Percentiles rank a stretch among this genome's conserved stretches.
These are phyloP conservation scores for Scopulariopsis brevicaulis DNA, from an alignment of 2,329 filamentous ascomycete genomes.

Conservation along the genomic window DNA sequence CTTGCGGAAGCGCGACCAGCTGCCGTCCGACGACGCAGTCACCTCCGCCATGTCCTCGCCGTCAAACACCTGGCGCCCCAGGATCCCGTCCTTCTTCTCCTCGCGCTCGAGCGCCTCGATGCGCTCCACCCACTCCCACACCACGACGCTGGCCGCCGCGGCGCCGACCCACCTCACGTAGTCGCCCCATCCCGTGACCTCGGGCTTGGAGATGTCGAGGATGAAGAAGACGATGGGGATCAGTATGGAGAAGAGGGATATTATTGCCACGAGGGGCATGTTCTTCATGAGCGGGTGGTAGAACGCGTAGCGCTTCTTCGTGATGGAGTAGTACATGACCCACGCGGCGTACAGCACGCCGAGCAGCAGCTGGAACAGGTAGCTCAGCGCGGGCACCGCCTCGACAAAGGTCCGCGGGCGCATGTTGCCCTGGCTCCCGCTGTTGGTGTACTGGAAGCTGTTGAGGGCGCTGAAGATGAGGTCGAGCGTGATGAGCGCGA, in stretches of 20 bases:
- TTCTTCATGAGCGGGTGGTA: conserved; percentile 87
- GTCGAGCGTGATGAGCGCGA: conserved; percentile 83
- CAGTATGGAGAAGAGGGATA: conserved; percentile 72
- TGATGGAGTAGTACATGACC: conserved; percentile 89
- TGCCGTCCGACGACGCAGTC: conserved; percentile 3
- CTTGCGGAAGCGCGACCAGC: conserved; percentile 18
- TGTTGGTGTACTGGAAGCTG: conserved; percentile 55
- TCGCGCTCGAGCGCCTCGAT: conserved; percentile 88
- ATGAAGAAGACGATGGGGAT: conserved; percentile 92
- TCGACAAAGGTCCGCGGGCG: conserved; percentile 72
- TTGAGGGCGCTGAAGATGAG: conserved; percentile 86
- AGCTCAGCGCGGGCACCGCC: conserved; percentile 82
- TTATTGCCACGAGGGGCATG: conserved; percentile 66
- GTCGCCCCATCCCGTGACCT: conserved; percentile 85
- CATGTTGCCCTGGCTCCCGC: conserved; percentile 31
- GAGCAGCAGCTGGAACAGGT: conserved; percentile 79
- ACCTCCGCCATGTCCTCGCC: conserved; percentile 77
- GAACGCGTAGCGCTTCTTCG: conserved; percentile 83
- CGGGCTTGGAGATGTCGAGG: conserved; percentile 74
- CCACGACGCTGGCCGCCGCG: conserved; percentile 87
- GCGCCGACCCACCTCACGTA: conserved; percentile 96
- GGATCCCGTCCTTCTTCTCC: conserved; percentile 85
- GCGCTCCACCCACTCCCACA: conserved; percentile 96
- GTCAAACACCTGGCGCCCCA: conserved; percentile 85
- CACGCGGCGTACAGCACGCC: conserved; percentile 84